phyloP scores from a whole-genome alignment of 2,329 filamentous ascomycete species.

The Aspergillus caelatus region DNA sequence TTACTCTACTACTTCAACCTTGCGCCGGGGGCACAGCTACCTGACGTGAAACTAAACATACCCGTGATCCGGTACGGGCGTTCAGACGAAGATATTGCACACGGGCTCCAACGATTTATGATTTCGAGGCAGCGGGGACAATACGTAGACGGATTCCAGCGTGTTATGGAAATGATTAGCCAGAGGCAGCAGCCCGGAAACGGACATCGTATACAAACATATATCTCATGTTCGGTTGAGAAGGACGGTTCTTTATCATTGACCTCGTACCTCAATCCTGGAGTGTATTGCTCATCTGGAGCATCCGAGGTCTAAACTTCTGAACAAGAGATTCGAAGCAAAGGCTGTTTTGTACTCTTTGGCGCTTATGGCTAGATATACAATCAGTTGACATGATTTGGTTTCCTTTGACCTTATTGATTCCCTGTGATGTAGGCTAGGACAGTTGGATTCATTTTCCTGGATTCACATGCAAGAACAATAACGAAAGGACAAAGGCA shows the following conservation, averaged over 20 bases:
- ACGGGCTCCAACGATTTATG: neutral
- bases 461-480: too few species aligned
- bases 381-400: too few species aligned
- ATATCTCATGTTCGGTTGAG: neutral
- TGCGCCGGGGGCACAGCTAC: neutral
- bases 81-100: neutral
- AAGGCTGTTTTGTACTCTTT: too few species aligned
- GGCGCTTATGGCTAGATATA: too few species aligned
- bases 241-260: neutral
- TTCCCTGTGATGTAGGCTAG: too few species aligned
- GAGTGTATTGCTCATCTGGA: neutral
- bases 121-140: neutral
- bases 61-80: neutral
- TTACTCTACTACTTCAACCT: neutral
- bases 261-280: neutral
- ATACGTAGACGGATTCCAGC: neutral
- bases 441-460: too few species aligned
- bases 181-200: neutral
- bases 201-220: neutral
- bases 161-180: accelerated
- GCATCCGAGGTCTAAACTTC: neutral
- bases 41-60: neutral
- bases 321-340: too few species aligned
- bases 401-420: too few species aligned
- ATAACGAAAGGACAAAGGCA: too few species aligned